A percentile compares a stretch with the other conserved stretches of the same genome.
These are phyloP conservation scores for Pseudogymnoascus sp. DNA, from an alignment of 2,329 filamentous ascomycete genomes.

Conservation along the genomic window DNA sequence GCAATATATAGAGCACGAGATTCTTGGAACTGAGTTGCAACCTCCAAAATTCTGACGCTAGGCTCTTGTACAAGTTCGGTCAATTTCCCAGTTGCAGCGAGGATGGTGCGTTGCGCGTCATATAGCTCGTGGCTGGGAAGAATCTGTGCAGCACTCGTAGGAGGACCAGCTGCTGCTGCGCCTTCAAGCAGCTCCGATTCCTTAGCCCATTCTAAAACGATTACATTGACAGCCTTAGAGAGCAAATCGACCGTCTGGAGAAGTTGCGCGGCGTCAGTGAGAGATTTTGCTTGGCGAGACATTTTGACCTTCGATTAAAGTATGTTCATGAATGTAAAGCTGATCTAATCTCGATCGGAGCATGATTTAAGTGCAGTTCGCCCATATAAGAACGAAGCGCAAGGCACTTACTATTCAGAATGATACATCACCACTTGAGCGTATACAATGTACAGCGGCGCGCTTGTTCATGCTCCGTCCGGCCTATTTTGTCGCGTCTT, in stretches of 20 bases:
- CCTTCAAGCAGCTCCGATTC: conserved; percentile 19
- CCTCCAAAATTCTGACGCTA: conserved; percentile 25
- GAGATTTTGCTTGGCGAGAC: conserved; percentile 6
- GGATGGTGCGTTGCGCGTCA: conserved; percentile 27
- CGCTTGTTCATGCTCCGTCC: no score
- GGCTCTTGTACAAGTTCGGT: conserved; percentile 30
- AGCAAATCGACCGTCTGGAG: conserved; percentile 8
- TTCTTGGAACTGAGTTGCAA: conserved; percentile 30
- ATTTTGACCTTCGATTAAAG: neutral
- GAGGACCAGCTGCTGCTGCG: conserved; percentile 12
- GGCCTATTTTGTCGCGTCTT: no score
- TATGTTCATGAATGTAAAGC: no score
- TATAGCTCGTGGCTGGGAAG: conserved; percentile 17
- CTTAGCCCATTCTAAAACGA: conserved; percentile 11
- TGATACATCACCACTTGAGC: no score
- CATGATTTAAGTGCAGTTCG: no score
- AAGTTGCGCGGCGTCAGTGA: conserved; percentile 10
- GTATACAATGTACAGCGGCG: no score
- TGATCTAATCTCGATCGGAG: no score
- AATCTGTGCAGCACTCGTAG: no score
- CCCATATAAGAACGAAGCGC: no score
- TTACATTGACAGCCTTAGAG: conserved; percentile 9
- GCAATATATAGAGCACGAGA: conserved; percentile 28
- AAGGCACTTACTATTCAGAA: no score
- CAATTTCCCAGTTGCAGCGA: conserved; percentile 28